A percentile compares a stretch with the other conserved stretches of the same genome.
These are phyloP conservation scores for Penicillium expansum DNA, from an alignment of 2,329 filamentous ascomycete species.

Conservation along the genomic window DNA sequence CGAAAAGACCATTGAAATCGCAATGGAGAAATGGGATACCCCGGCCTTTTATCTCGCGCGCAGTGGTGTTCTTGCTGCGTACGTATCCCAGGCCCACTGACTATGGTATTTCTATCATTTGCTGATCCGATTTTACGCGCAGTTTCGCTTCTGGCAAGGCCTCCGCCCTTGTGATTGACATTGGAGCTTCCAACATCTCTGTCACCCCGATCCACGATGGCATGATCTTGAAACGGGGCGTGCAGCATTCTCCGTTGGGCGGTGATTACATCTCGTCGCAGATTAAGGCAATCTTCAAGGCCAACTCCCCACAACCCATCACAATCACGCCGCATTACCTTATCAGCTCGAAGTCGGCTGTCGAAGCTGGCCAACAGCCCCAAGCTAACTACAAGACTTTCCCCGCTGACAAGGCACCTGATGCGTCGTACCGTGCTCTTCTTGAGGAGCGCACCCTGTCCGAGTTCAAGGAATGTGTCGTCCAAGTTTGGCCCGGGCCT, in stretches of 20 bases:
- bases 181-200: conserved; percentile 83
- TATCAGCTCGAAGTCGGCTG: conserved; percentile 80
- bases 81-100: conserved; percentile 34
- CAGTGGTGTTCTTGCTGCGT: conserved; percentile 81
- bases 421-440: conserved; percentile 71
- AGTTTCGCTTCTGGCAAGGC: conserved; percentile 88
- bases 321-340: conserved; percentile 81
- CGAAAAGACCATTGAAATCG: conserved; percentile 92
- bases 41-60: conserved; percentile 92
- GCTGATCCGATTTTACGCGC: conserved; percentile 5
- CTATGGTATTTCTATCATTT: neutral
- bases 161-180: conserved; percentile 86
- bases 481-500: conserved; percentile 86
- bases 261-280: conserved; percentile 90
- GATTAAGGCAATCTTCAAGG: conserved; percentile 74
- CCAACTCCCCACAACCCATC: conserved; percentile 64
- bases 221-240: conserved; percentile 85
- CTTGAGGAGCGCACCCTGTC: conserved; percentile 91
- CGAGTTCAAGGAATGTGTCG: conserved; percentile 96
- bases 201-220: conserved; percentile 92
- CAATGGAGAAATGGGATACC: conserved; percentile 94
- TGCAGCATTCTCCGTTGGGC: conserved; percentile 79
- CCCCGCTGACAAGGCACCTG: conserved; percentile 54
- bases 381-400: conserved; percentile 74
- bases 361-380: conserved; percentile 78